Base-by-base conservation (phyloP, 2,329 filamentous ascomycete species). In the Aspergillus hortae region DNA sequence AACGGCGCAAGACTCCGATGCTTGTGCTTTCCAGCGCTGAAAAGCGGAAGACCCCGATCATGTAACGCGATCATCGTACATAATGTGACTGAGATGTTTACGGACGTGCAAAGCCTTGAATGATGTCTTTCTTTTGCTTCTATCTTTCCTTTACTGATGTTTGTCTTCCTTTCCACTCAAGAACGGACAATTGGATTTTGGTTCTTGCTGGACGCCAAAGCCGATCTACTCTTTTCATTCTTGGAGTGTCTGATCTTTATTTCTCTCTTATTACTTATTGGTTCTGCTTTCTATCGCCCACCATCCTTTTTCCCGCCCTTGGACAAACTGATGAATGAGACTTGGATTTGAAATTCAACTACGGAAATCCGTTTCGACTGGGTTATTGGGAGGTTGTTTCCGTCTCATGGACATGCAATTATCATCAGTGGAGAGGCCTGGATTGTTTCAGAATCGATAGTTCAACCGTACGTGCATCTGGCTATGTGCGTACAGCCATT, bases 21-120 rank as follows among this genome's bases (percentile, higher is more conserved):
- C 84, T 96, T 67, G 88, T 96, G 60, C 81, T 96, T 60, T 92
- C 89, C 60, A 92, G 86, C 70, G 88, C 86, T 56, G 91, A 95
- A 78, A 96, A 95, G 83, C 88, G 91, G 72, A 95, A 90, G 80
- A 87, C 82, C 73, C 77, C 81, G 54, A 72, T 83, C 67, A 81
- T 80, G 66, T 86, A 77, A 76, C 64, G 59, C 61, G 57, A 56
- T 64, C 56, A 49, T 56, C 63, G 56, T 57, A 56, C 56, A 61
- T 64, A 65, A 67, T 68, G 65, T 66, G 65, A 68, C 61, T 62
- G 63, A 63, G 62, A 69, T 58, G 62, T 67, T 38, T 58, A 61
- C 58, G 53, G 52, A 60, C 51, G 44, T 53, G 57, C 56, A 46
- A 52, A 52, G 44, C 54, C 55, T 53, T 42, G 56, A 53, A 69